phyloP scores from a whole-genome alignment of 169 alveolate species.

The Plasmodium cynomolgi region DNA sequence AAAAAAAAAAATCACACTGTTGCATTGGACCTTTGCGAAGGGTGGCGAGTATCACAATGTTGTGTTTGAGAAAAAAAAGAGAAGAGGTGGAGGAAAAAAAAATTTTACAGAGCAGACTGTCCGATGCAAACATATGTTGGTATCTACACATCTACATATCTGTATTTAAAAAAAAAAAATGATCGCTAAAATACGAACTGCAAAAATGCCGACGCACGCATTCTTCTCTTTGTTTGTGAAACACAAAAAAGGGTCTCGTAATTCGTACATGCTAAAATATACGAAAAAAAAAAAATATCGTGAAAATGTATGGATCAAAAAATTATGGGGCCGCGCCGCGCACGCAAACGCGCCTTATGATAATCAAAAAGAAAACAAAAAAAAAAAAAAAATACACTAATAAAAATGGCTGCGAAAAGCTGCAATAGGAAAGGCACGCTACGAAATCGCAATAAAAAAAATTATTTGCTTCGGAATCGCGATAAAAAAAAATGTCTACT shows the following conservation, averaged over 20 bases:
- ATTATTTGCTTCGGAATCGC: background rate
- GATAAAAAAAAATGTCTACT: background rate
- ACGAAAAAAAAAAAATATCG: background rate
- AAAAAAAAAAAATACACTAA: conserved; percentile 20
- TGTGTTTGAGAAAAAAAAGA: conserved; percentile 3
- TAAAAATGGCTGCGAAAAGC: background rate
- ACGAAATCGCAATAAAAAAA: background rate
- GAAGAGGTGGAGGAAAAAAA: background rate
- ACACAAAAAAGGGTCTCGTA: conserved; percentile 10
- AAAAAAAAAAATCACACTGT: background rate
- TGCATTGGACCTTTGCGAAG: conserved; percentile 2
- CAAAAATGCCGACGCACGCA: background rate
- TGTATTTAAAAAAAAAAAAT: conserved; percentile 18
- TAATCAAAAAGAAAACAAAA: conserved; percentile 9
- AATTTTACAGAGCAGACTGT: background rate
- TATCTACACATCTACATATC: background rate
- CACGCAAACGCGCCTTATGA: background rate
- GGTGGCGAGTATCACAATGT: background rate
- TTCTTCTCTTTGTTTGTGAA: background rate
- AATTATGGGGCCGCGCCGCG: background rate
- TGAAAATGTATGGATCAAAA: background rate
- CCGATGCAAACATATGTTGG: conserved; percentile 6
- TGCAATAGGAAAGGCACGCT: background rate
- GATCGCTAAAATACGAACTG: background rate
- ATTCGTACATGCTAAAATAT: conserved; percentile 14